Percentiles rank a stretch among this genome's conserved stretches.
Evolutionary conservation across 1,284 basidiomycete genomes (phyloP).

Genomic region (Meira miltonrushii): DNA sequence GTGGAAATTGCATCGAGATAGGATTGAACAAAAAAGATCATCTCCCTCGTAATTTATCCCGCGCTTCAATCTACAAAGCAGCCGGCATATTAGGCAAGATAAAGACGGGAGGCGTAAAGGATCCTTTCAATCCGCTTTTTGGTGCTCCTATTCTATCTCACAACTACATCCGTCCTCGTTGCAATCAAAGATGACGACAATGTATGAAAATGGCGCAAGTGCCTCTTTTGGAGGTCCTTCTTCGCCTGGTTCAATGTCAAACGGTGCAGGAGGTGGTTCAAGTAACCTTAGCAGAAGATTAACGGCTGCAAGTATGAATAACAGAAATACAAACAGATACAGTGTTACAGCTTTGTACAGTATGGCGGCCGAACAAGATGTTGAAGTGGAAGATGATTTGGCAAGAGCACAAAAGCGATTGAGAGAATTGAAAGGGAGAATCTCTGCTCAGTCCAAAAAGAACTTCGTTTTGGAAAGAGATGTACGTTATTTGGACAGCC

Average conservation of each 20-base stretch:
- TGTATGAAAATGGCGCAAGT: neutral
- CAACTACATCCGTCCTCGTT: neutral
- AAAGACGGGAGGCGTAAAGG: too few species aligned
- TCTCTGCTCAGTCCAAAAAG: conserved; percentile 97
- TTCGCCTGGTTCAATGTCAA: neutral
- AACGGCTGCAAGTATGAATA: conserved; percentile 30
- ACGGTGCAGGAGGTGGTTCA: neutral
- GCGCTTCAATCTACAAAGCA: too few species aligned
- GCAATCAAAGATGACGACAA: conserved; percentile 1
- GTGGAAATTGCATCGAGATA: too few species aligned
- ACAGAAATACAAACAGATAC: conserved; percentile 86
- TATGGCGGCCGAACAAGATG: conserved; percentile 96
- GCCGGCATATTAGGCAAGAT: too few species aligned
- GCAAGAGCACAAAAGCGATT: conserved; percentile 95
- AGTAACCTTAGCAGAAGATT: conserved; percentile 20
- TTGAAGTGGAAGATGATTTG: conserved; percentile 95
- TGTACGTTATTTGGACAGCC: conserved; percentile 93
- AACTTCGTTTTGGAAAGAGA: conserved; percentile 98
- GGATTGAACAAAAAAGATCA: too few species aligned
- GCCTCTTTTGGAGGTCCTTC: neutral
- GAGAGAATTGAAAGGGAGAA: conserved; percentile 90
- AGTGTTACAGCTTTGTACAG: conserved; percentile 92
- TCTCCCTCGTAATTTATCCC: too few species aligned
- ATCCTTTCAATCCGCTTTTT: too few species aligned
- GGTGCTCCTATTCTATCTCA: too few species aligned